These are phyloP conservation scores for Fennellomyces sp. DNA, from an alignment of 371 early-diverging fungal genomes.

Conservation along the genomic window DNA sequence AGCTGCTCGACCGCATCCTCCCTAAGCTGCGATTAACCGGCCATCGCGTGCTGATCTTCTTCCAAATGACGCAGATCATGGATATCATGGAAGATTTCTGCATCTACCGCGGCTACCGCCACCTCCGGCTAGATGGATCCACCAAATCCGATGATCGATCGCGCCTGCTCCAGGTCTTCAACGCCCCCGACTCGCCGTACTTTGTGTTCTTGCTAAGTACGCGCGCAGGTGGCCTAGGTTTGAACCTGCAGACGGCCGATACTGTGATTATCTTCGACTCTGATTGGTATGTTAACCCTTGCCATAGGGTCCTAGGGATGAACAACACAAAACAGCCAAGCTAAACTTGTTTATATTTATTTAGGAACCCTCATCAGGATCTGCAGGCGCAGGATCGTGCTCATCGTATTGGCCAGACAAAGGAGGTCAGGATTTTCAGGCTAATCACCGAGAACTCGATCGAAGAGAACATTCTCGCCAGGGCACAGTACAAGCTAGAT, in stretches of 20 bases:
- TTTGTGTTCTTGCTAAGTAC: conserved; percentile 98
- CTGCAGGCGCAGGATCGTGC: conserved; percentile 99
- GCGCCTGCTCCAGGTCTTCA: conserved; percentile 80
- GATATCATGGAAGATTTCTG: conserved; percentile 97
- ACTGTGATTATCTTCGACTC: conserved; percentile 99
- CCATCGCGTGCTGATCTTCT: conserved; percentile 96
- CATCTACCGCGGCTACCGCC: conserved; percentile 72
- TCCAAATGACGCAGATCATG: conserved; percentile 99
- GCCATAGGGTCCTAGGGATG: not conserved
- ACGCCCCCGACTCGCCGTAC: conserved; percentile 79
- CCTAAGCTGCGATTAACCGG: conserved; percentile 88
- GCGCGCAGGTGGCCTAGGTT: conserved; percentile 98
- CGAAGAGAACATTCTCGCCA: conserved; percentile 95
- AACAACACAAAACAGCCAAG: not conserved
- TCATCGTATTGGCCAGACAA: conserved; percentile 99
- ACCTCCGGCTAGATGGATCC: conserved; percentile 95
- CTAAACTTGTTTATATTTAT: not conserved
- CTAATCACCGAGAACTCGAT: conserved; percentile 93
- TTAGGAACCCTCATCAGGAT: conserved; percentile 97
- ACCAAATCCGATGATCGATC: conserved; percentile 94
- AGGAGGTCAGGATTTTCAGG: conserved; percentile 97
- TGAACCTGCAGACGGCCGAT: conserved; percentile 99
- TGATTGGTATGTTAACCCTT: conserved; percentile 74
- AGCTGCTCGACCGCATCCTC: conserved; percentile 95
- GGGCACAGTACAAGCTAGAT: conserved; percentile 94